Base-by-base conservation (phyloP, 805 yeast species). In the Wilhelminamyces savonicus region DNA sequence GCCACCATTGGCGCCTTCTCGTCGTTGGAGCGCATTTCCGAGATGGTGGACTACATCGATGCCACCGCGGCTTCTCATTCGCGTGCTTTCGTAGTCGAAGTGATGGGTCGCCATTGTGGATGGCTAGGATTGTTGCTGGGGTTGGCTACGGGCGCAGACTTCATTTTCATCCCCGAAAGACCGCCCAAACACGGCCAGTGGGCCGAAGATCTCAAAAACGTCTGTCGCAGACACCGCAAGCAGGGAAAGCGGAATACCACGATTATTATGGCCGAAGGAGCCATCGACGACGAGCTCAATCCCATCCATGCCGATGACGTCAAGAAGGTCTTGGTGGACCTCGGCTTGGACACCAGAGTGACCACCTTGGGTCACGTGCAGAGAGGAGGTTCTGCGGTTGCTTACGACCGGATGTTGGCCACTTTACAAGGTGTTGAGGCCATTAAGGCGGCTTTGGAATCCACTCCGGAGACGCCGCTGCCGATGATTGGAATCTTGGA, bases 91-190 rank as follows among this genome's bases (percentile, higher is more conserved):
- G 84, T 82, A 23, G 77, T 82, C 24, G 94, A 82, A 60, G 94
- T 82, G 13, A 82, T 82, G 94, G 94, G 94, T 36, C 70, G 94
- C 57, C 87, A 82, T 54, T 82, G 94, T 64, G 94, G 94, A 39
- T 82, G 94, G 94, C 66, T 82, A 39, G 90, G 83, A 1, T 61
- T 82, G 38, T 76, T 81, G 82, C 78, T 90, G 12, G 94, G 92
- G 40, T 67, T 82, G 36, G 73, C 86, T 10, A 76, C 86, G 11
- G 76, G 87, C 40, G 90, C 94, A 3, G 94, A 82, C 54, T 82
- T 72, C 46, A 78, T 82, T 27, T 74, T 82, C 46, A 81, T 82
- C 40, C 94, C 94, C 12, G 94, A 82, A 55, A 72, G 74, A 43
- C 90, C 92, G 5, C 78, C 87, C 7, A 62, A 68, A 25, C 63